A percentile compares a stretch with the other conserved stretches of the same genome.
phyloP scores from a whole-genome alignment of 345 rosid species.

The Reutealis trisperma region DNA sequence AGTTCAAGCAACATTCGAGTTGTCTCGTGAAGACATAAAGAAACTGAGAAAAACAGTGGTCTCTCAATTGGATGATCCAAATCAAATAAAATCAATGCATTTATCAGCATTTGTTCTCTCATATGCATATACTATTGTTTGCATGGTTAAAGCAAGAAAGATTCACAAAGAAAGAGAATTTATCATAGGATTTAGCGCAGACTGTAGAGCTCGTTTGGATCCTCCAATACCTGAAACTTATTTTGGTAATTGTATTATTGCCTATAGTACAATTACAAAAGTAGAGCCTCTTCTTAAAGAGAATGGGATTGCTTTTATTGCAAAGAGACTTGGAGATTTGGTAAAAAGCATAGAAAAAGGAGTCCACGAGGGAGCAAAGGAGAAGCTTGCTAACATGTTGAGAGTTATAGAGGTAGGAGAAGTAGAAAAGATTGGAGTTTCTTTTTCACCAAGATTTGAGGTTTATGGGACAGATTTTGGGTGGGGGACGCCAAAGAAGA shows the following conservation, averaged over 20 bases:
- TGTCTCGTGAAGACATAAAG: conserved; percentile 9
- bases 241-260: conserved; percentile 14
- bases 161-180: background rate
- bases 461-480: conserved; percentile 22
- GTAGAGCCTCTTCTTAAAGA: background rate
- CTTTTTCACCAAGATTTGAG: conserved; percentile 8
- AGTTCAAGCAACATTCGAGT: conserved; percentile 12
- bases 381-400: background rate
- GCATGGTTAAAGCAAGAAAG: background rate
- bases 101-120: background rate
- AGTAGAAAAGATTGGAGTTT: conserved; percentile 20
- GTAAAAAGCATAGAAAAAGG: conserved; percentile 7
- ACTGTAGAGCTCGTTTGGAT: conserved; percentile 8
- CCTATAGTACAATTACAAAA: background rate
- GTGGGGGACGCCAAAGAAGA: conserved; percentile 23
- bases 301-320: conserved; percentile 3
- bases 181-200: background rate
- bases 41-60: background rate
- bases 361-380: background rate
- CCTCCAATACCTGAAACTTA: conserved; percentile 14
- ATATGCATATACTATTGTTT: background rate
- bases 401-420: background rate
- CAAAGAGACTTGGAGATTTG: background rate
- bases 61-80: background rate
- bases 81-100: background rate